phyloP scores from a whole-genome alignment of 768 basidiomycete species.

The Coprinopsis marcescibilis region DNA sequence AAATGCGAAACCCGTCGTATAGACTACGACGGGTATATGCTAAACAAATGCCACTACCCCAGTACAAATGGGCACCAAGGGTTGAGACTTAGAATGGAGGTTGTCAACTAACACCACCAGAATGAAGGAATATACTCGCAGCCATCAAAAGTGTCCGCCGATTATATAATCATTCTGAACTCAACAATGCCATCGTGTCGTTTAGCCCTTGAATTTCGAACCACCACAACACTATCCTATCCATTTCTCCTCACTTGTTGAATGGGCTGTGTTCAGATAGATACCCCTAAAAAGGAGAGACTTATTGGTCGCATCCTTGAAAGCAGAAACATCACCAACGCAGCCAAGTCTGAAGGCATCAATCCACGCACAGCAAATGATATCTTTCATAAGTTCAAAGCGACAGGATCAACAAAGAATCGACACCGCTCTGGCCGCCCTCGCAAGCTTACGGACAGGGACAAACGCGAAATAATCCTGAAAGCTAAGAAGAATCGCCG shows the following conservation, averaged over 20 bases:
- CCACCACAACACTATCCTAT: neutral
- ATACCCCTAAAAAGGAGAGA: neutral
- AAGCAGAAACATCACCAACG: neutral
- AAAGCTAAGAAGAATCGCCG: neutral
- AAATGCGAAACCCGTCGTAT: too few relatives aligned
- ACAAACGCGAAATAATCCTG: neutral
- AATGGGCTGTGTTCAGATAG: neutral
- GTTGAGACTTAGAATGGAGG: too few relatives aligned
- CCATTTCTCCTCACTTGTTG: neutral
- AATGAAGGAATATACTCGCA: too few relatives aligned
- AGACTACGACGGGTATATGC: too few relatives aligned
- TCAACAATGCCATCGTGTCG: neutral
- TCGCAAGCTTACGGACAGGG: neutral
- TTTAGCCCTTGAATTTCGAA: neutral
- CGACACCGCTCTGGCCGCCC: constrained; percentile 14
- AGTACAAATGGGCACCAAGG: too few relatives aligned
- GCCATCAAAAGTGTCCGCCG: neutral
- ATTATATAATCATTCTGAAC: neutral
- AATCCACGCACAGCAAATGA: neutral
- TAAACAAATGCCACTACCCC: too few relatives aligned
- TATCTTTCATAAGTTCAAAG: constrained; percentile 13
- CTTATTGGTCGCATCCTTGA: neutral
- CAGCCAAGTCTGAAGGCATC: neutral
- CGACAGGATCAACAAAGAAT: constrained; percentile 15
- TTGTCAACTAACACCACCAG: too few relatives aligned